Evolutionary conservation across 305 asterid species (phyloP), one percentile per base, ranked within the genome.

Genomic region (Solanum aculeatissimum): DNA sequence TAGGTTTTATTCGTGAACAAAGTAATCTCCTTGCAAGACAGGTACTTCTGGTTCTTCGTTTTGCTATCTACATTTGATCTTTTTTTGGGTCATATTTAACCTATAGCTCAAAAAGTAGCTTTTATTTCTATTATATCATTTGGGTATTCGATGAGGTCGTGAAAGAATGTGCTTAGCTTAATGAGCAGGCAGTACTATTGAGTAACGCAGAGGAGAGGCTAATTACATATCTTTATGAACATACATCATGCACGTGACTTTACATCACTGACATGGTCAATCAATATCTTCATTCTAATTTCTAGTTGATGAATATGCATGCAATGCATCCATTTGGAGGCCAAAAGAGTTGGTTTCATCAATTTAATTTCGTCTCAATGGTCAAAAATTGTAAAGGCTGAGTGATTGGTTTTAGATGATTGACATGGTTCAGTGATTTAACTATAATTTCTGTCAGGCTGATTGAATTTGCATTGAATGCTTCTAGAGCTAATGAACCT

Each of bases 1-100:
- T 89, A 92, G 98, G 98, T 90, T 92, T 91, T 87, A 95, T 97
- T 78, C 96, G 97, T 51, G 98, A 97, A 90, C 92, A 94, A 90
- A 97, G 99, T 91, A 93, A 93, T 86, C 72, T 93, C 85, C 89
- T 97, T 60, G 94, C 89, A n/a, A 93, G 99, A 92, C 98, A 94
- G 98, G 98, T 95, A 53, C 88, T 63, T 84, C 80, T 77, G 47
- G 40, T 49, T 63, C 80, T 81, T 83, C 43, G 9, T 60, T 80
- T 75, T 57, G 51, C 63, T 85, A 68, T 86, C 60, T 66, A 60
- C 60, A 85, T 25, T 54, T 71, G 15, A 16, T 58, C 12, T 74
- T 7, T 57, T 81, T 83, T 35, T 35, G 40, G 40, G 70, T 75
- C 45, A 82, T 70, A 18, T 63, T 40, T 38, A 51, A 15, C 49